phyloP scores from a whole-genome alignment of 2,329 filamentous ascomycete species.

The Zopfia rhizophila region DNA sequence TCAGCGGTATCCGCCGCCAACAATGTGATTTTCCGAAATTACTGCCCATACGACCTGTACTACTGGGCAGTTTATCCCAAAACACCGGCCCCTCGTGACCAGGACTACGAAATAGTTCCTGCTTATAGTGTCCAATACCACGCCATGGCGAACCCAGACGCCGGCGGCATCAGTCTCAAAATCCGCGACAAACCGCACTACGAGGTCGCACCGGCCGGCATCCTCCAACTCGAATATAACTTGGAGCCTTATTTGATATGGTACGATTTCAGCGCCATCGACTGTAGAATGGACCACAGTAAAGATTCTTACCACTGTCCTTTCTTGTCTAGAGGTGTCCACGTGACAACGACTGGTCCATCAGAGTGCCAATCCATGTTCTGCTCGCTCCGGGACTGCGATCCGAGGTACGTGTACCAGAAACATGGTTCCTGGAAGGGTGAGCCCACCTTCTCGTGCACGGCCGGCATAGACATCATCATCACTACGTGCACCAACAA shows the following conservation, averaged over 20 bases:
- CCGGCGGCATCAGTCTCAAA: constrained; percentile 31
- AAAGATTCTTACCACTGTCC: constrained; percentile 31
- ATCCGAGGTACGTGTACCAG: constrained; percentile 27
- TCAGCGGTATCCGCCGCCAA: constrained; percentile 19
- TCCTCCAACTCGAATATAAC: constrained; percentile 37
- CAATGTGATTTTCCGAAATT: constrained; percentile 32
- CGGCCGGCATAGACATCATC: constrained; percentile 28
- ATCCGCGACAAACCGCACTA: constrained; percentile 34
- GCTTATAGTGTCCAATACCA: constrained; percentile 10
- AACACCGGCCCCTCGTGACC: constrained; percentile 7
- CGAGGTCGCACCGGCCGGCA: constrained; percentile 25
- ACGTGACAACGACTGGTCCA: constrained; percentile 13
- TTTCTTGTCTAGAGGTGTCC: constrained; percentile 31
- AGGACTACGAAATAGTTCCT: constrained; percentile 19
- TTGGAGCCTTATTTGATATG: constrained; percentile 24
- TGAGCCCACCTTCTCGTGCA: constrained; percentile 32
- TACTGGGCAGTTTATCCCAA: constrained; percentile 31
- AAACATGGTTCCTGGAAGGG: constrained; percentile 23
- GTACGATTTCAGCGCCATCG: constrained; percentile 36
- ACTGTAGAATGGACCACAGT: constrained; percentile 24
- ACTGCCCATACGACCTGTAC: constrained; percentile 34
- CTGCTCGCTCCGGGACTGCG: constrained; percentile 22
- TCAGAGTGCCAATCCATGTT: constrained; percentile 17
- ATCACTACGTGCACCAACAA: constrained; percentile 31
- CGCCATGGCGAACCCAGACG: constrained; percentile 16